Evolutionary conservation across 495 filamentous ascomycete species (phyloP), one percentile per base, ranked within the genome.

Genomic region (Cudoniella acicularis): DNA sequence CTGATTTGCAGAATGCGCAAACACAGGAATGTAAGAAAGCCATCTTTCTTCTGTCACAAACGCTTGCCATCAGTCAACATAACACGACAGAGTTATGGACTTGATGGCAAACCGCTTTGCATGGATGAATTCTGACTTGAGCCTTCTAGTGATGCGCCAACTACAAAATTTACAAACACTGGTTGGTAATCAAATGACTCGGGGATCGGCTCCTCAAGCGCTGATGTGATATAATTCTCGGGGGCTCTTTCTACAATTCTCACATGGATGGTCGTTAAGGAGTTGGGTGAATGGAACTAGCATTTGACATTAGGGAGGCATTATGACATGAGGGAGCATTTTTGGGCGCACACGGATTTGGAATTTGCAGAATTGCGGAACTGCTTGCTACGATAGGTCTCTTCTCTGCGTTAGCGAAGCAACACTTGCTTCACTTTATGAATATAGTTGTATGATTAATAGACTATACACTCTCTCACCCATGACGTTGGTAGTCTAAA

Each of bases 11-110:
- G 50, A 61, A 48, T 64, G 36, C 64, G 63, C 59, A 59, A 23
- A 60, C 60, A 8, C 59, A 69, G 13, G 64, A 68, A 42, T 52
- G 74, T 21, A 76, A 76, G 63, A 26, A 10, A 25, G 48, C 10
- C 8, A 13, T 50, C 48, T 24, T 26, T 50, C 48, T 13, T 26
- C 3, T 50, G 77, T 17, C 77, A 76, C 30, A 36, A 36, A 36
- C 23, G 48, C 11, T 50, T 24, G 11, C 6, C 20, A 3, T 20
- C 18, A 25, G 9, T 50, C 48, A 8, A n/a, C 43, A 9, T 21
- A 8, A n/a, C 43, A 9, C n/a, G 11, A 16, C 43, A 46, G 43
- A 36, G 8, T 46, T 6, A 46, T 46, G 43, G 13, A n/a, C 13
- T 16, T 21, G 8, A n/a, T 21, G 18, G 43, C 43, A 21, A 46